phyloP scores from a whole-genome alignment of 306 rosid species.

The Gastrolobium villosum region DNA sequence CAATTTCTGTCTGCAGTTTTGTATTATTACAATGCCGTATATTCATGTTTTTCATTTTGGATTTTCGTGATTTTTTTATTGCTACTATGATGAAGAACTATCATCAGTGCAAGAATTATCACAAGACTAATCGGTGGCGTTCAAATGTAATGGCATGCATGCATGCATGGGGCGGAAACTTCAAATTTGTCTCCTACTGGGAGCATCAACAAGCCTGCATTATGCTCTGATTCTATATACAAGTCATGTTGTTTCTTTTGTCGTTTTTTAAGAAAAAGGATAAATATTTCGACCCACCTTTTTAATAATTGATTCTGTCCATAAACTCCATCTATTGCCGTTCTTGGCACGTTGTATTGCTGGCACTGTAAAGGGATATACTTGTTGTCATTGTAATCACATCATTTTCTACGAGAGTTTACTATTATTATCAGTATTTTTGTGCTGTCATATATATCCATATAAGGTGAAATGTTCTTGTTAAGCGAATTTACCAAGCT shows the following conservation, averaged over 20 bases:
- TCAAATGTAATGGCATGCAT: neutral
- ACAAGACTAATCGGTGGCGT: no score
- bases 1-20: no score
- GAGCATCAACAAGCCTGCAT: constrained; percentile 50
- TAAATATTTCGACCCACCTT: constrained; percentile 1
- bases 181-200: constrained; percentile 42
- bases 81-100: no score
- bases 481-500: neutral
- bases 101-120: no score
- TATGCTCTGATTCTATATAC: constrained; percentile 37
- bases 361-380: constrained; percentile 25
- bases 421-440: neutral
- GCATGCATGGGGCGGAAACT: constrained; percentile 25
- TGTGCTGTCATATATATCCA: neutral
- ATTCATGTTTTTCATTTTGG: no score
- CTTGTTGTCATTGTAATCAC: constrained; percentile 20
- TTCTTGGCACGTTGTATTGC: constrained; percentile 18
- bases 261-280: neutral
- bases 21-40: no score
- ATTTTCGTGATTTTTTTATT: no score
- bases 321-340: constrained; percentile 21
- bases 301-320: neutral
- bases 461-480: neutral
- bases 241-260: constrained; percentile 14
- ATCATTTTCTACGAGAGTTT: constrained; percentile 27